These are phyloP conservation scores for Agrocybe pediades DNA, from an alignment of 768 basidiomycete species.

Conservation along the genomic window DNA sequence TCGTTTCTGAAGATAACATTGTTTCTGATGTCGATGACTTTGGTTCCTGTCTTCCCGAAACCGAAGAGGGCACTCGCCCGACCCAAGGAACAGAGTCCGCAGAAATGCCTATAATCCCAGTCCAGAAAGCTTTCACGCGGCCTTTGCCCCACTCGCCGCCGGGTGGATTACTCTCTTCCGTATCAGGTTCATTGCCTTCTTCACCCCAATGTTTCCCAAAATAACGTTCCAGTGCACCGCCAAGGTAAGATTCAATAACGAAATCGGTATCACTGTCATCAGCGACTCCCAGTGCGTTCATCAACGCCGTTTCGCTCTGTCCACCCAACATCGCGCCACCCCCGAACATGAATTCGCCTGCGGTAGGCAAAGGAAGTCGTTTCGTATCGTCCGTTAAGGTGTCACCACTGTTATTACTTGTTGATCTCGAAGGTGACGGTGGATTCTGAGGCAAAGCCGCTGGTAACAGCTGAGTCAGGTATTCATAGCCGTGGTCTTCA, in stretches of 20 bases:
- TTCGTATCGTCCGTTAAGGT: neutral
- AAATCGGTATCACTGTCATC: constrained; percentile 36
- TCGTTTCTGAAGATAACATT: neutral
- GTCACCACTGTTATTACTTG: neutral
- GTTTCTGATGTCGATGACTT: neutral
- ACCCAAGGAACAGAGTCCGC: constrained; percentile 71
- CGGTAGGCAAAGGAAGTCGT: constrained; percentile 24
- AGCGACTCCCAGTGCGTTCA: constrained; percentile 37
- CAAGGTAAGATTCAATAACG: constrained; percentile 29
- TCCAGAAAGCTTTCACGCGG: constrained; percentile 60
- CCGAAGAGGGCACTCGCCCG: constrained; percentile 53
- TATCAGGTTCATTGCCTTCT: constrained; percentile 19
- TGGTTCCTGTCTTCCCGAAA: constrained; percentile 42
- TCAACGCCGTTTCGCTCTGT: constrained; percentile 20
- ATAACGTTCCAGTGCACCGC: constrained; percentile 48
- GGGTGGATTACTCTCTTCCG: constrained; percentile 16
- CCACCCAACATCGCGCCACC: constrained; percentile 46
- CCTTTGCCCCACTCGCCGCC: constrained; percentile 34
- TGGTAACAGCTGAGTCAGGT: constrained; percentile 62
- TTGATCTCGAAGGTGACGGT: neutral
- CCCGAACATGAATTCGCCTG: constrained; percentile 67
- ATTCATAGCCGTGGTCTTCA: constrained; percentile 52
- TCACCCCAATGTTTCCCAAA: constrained; percentile 38
- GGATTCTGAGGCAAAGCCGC: neutral
- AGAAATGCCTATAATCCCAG: constrained; percentile 64